Evolutionary conservation across 805 yeast genomes (phyloP).

Genomic region (Schwanniomyces pseudopolymorphus): DNA sequence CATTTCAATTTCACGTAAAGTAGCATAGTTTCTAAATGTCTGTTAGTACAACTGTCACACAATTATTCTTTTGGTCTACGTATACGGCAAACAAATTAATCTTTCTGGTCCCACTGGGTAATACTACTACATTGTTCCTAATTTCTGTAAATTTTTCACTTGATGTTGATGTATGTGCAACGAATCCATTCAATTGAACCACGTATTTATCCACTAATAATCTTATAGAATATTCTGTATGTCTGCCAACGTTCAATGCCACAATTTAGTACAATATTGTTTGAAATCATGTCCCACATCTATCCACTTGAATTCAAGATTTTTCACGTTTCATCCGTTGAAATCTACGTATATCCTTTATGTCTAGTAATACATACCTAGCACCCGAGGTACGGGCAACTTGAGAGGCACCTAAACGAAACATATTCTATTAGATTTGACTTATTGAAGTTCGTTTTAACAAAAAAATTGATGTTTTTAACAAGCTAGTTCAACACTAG

Average conservation of each 20-base stretch:
- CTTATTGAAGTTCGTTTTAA: neutral
- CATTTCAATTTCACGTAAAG: constrained; percentile 96
- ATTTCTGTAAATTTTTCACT: neutral
- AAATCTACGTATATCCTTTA: neutral
- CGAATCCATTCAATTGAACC: neutral
- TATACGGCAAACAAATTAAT: neutral
- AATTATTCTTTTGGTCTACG: neutral
- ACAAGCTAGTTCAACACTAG: neutral
- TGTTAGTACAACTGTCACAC: constrained; percentile 20
- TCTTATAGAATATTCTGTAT: no score
- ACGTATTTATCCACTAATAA: no score
- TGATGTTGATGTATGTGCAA: neutral
- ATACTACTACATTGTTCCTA: neutral
- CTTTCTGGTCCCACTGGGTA: neutral
- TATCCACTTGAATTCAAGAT: neutral
- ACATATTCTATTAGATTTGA: constrained; percentile 33
- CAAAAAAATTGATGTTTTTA: constrained; percentile 2
- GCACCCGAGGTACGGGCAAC: constrained; percentile 50
- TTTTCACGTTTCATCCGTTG: neutral
- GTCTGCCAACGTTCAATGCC: neutral
- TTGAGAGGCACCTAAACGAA: constrained; percentile 54
- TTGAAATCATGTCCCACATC: neutral
- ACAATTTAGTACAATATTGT: neutral
- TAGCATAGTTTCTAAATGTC: constrained; percentile 85
- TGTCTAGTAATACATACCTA: constrained; percentile 43